Conservation (phyloP, 2,329 filamentous ascomycete genomes). For the Xylaria sp. region DNA sequence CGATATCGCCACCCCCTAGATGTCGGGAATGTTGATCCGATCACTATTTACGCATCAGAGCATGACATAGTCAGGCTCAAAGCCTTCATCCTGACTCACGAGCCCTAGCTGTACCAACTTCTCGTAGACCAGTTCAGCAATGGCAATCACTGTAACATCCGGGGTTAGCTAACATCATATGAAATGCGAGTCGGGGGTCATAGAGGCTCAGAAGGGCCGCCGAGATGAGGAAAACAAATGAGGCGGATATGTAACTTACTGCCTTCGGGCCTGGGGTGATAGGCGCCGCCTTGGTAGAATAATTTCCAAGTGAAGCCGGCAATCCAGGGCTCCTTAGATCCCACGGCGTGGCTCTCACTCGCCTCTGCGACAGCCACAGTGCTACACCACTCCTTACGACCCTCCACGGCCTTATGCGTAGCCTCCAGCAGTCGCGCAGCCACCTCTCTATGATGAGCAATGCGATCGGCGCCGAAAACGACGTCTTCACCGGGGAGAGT, state of each 20-base stretch:
- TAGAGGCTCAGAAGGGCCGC: neutral
- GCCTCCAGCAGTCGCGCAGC: conserved; percentile 24
- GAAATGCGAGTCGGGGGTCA: neutral
- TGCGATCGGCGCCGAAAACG: conserved; percentile 25
- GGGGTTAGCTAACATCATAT: neutral
- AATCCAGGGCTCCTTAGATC: conserved; percentile 30
- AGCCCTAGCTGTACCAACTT: conserved; percentile 25
- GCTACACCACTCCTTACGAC: conserved; percentile 28
- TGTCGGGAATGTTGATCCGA: neutral
- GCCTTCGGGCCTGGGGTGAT: conserved; percentile 30
- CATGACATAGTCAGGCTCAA: conserved; percentile 15
- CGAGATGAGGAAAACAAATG: neutral
- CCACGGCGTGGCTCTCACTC: conserved; percentile 29
- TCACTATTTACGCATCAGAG: conserved; percentile 7
- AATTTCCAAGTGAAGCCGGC: conserved; percentile 28
- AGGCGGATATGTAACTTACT: conserved; percentile 7
- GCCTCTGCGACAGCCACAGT: conserved; percentile 23
- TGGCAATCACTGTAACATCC: conserved; percentile 21
- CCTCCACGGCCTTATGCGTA: conserved; percentile 23
- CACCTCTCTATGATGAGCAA: conserved; percentile 26
- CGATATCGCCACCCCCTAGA: too few relatives aligned
- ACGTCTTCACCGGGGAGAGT: conserved; percentile 25
- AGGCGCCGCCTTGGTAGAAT: conserved; percentile 25
- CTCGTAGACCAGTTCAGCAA: conserved; percentile 25
- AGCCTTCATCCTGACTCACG: conserved; percentile 10